Evolutionary conservation across 805 yeast species (phyloP), one percentile per base, ranked within the genome.

Genomic region (Komagataella kurtzmanii): DNA sequence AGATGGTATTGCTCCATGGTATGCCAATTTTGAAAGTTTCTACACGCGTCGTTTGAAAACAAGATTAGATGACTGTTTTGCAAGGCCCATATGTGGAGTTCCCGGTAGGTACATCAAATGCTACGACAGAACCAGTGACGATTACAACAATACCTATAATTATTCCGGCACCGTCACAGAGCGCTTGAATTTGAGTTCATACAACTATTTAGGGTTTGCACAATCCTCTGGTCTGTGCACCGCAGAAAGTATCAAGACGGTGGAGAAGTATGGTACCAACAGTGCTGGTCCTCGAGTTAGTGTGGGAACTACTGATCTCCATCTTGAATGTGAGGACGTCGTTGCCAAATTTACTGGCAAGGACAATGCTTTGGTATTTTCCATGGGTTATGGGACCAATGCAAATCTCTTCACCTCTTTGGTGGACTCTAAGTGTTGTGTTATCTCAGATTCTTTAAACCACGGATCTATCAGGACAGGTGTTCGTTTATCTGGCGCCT

Each of bases 391-490:
- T 65, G 93, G 95, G 59, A 93, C 99, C 3, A 93, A 93, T 65
- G 96, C 96, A 17, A 81, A 84, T 59, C 72, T 93, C 51, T 91
- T 93, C 64, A 73, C 88, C 24, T 79, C 95, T 2, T 69, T 93
- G 50, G 85, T 88, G 46, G 95, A 90, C 67, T 77, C 87, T 55
- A 85, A 88, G 63, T 89, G 96, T 62, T 76, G 95, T 52, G 91
- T 95, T 49, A 85, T 93, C 50, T 85, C 96, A 14, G 99, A 93
- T 70, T 91, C 90, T 61, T 76, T 93, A 60, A 93, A 93, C 66
- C 99, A 93, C 67, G 89, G 97, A 3, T 89, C 97, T 1, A 88
- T 91, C 58, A 81, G 99, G 65, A 88, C 91, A 54, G 99, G 99
- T 57, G 85, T 91, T 50, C 80, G 99, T 64, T 70, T 88, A 45